A percentile compares a stretch with the other conserved stretches of the same genome.
These are phyloP conservation scores for Pinus taeda DNA, from an alignment of 75 land plant species.

Conservation along the genomic window DNA sequence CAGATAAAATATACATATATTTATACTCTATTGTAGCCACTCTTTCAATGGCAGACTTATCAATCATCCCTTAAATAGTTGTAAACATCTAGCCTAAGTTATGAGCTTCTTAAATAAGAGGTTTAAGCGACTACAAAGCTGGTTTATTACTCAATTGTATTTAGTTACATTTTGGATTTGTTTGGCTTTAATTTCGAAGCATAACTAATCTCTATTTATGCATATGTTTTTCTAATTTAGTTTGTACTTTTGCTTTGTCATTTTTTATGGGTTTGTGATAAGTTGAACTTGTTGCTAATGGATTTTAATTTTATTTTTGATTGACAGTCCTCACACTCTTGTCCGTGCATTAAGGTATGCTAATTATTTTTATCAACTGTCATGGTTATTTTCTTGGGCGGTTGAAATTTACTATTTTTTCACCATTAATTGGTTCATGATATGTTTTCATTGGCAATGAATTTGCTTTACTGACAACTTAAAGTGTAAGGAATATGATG, in stretches of 20 bases:
- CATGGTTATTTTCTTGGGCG: background rate
- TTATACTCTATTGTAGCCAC: too few species aligned
- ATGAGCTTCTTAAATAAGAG: too few species aligned
- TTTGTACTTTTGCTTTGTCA: background rate
- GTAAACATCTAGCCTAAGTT: too few species aligned
- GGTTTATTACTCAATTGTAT: background rate
- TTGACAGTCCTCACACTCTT: conserved; percentile 93
- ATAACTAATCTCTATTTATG: background rate
- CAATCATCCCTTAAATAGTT: too few species aligned
- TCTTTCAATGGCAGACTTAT: too few species aligned
- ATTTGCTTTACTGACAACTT: background rate
- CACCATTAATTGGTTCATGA: background rate
- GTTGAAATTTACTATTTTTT: background rate
- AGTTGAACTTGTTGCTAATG: background rate
- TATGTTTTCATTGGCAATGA: background rate
- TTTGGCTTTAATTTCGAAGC: background rate
- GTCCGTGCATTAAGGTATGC: conserved; percentile 92
- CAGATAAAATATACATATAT: too few species aligned
- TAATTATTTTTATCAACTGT: background rate
- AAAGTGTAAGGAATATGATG: background rate
- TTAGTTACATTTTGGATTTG: background rate
- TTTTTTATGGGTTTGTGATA: background rate
- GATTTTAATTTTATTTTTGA: conserved; percentile 1
- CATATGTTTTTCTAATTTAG: background rate
- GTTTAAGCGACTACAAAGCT: too few species aligned